A percentile compares a stretch with the other conserved stretches of the same genome.
These are phyloP conservation scores for Pontederia crassipes DNA, from an alignment of 176 grass and related monocot species.

Conservation along the genomic window DNA sequence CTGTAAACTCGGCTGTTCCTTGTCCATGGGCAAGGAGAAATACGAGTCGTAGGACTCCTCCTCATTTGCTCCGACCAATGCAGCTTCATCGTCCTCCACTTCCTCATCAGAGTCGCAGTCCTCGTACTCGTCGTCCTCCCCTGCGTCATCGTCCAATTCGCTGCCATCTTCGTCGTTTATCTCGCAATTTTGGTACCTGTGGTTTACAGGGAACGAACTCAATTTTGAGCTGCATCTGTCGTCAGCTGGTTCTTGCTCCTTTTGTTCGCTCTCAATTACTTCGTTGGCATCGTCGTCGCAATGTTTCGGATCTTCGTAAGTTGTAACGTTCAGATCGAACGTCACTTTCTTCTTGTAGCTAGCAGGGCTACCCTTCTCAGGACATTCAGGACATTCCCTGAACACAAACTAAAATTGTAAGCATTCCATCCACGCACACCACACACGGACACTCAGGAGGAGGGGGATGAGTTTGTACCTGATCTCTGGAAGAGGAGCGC, in stretches of 20 bases:
- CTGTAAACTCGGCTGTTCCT: constrained; percentile 25
- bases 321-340: constrained; percentile 84
- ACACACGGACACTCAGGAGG: no score
- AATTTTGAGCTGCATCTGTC: constrained; percentile 26
- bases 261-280: neutral
- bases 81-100: constrained; percentile 23
- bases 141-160: constrained; percentile 42
- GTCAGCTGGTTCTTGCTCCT: constrained; percentile 14
- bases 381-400: constrained; percentile 51
- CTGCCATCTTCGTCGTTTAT: constrained; percentile 18
- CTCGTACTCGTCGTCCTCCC: constrained; percentile 40
- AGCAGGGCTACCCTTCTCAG: constrained; percentile 38
- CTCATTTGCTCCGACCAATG: constrained; percentile 50
- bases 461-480: no score
- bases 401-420: neutral
- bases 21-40: constrained; percentile 61
- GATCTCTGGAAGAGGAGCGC: no score
- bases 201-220: constrained; percentile 57
- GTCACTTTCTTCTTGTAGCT: constrained; percentile 86
- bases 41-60: constrained; percentile 78
- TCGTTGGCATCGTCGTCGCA: constrained; percentile 6
- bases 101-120: constrained; percentile 30
- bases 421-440: neutral
- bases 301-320: constrained; percentile 31
- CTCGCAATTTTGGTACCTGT: constrained; percentile 69